Conservation (phyloP, 2,329 filamentous ascomycete species). For the Colletotrichum gigasporum region DNA sequence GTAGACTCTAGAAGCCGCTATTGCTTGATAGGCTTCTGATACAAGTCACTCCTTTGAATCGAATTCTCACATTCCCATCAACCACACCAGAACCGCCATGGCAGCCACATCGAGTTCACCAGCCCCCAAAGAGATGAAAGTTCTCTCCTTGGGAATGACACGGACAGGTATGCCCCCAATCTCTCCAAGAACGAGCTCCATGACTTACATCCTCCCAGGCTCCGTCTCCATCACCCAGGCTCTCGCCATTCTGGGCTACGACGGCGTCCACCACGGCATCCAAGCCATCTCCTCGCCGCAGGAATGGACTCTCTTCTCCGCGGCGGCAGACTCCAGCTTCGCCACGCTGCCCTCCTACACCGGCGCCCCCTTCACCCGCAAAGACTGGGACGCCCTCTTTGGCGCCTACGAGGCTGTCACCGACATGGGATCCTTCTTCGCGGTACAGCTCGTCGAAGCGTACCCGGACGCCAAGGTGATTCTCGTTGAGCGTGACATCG, state of each 20-base stretch:
- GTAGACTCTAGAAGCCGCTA: neutral
- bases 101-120: neutral
- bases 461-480: conserved; percentile 80
- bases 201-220: neutral
- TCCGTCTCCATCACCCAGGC: conserved; percentile 45
- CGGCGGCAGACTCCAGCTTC: conserved; percentile 42
- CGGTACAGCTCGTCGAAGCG: conserved; percentile 74
- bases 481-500: conserved; percentile 46
- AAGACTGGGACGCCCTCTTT: conserved; percentile 38
- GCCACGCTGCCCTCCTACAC: conserved; percentile 32
- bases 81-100: neutral
- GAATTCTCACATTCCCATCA: no score
- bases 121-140: conserved; percentile 36
- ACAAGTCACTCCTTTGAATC: neutral
- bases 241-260: conserved; percentile 42
- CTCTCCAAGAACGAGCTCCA: neutral
- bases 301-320: conserved; percentile 38
- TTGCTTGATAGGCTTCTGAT: no score
- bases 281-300: conserved; percentile 35
- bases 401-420: conserved; percentile 41
- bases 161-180: conserved; percentile 38
- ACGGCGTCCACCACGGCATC: conserved; percentile 43
- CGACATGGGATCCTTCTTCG: conserved; percentile 67
- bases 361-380: conserved; percentile 31
- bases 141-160: conserved; percentile 42